Percentiles rank a stretch among this genome's conserved stretches.
Conservation (phyloP, 345 rosid genomes). For the Anastatica hierochuntica region DNA sequence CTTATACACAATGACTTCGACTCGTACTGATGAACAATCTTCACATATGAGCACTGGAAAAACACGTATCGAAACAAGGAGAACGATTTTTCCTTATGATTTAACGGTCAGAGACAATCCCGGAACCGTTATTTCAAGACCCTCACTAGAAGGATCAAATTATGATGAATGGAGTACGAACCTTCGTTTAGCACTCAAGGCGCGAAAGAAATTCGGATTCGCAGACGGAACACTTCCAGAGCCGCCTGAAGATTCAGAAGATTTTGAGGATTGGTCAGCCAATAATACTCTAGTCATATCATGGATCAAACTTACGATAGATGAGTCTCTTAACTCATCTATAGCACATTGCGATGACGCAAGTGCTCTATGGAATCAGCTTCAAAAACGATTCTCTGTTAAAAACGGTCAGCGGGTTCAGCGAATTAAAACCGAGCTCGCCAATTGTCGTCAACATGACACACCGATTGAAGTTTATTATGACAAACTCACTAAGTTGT, state of each 20-base stretch:
- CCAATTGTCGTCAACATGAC: background rate
- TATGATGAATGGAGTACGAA: too few species aligned
- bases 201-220: too few species aligned
- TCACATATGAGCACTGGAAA: too few species aligned
- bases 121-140: too few species aligned
- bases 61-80: too few species aligned
- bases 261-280: background rate
- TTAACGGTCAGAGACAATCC: too few species aligned
- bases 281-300: background rate
- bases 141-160: too few species aligned
- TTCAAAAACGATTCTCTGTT: background rate
- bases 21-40: too few species aligned
- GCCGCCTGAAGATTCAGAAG: background rate
- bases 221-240: background rate
- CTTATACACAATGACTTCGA: too few species aligned
- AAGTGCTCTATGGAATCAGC: accelerated
- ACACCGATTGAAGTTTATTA: background rate
- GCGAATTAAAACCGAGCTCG: background rate
- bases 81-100: too few species aligned
- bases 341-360: background rate
- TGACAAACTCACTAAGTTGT: background rate
- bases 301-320: background rate
- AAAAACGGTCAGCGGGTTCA: background rate
- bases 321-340: too few species aligned
- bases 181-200: too few species aligned